Evolutionary conservation across 2,329 filamentous ascomycete species (phyloP).

Genomic region (Thelonectria rubi): DNA sequence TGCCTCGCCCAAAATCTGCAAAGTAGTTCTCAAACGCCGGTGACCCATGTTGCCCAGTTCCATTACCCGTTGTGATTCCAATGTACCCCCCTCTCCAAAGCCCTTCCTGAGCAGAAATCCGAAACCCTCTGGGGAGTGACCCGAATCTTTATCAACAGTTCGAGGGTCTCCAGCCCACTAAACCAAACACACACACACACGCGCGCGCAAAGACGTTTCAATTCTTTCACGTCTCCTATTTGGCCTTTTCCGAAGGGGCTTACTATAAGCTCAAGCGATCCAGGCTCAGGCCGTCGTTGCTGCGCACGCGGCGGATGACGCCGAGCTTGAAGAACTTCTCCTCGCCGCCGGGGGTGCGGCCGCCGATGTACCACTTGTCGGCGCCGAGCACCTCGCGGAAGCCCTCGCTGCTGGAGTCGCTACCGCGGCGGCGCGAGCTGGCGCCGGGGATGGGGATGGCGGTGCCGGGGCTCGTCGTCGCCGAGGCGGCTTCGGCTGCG

Average conservation of each 20-base stretch:
- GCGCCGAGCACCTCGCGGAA: constrained; percentile 76
- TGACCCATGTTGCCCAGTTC: constrained; percentile 7
- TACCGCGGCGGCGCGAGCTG: constrained; percentile 66
- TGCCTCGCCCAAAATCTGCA: neutral
- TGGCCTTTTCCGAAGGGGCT: neutral
- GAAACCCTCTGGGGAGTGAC: constrained; percentile 14
- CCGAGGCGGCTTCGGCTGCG: constrained; percentile 23
- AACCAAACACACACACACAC: neutral
- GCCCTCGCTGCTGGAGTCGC: constrained; percentile 78
- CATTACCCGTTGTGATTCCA: constrained; percentile 11
- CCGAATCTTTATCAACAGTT: constrained; percentile 19
- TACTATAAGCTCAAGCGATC: constrained; percentile 77
- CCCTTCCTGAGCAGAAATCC: neutral
- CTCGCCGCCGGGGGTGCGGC: constrained; percentile 78
- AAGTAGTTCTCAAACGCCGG: constrained; percentile 20
- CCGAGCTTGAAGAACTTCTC: constrained; percentile 84
- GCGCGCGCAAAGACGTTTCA: neutral
- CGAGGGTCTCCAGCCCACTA: constrained; percentile 7
- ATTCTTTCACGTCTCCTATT: constrained; percentile 6
- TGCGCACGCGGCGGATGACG: constrained; percentile 76
- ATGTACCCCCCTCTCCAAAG: constrained; percentile 7
- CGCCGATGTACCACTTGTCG: constrained; percentile 86
- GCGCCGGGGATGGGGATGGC: constrained; percentile 53
- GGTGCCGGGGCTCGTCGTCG: constrained; percentile 32
- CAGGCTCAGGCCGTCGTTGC: constrained; percentile 77